These are phyloP conservation scores for Spiromastix sp. DNA, from an alignment of 2,329 filamentous ascomycete genomes.

Conservation along the genomic window DNA sequence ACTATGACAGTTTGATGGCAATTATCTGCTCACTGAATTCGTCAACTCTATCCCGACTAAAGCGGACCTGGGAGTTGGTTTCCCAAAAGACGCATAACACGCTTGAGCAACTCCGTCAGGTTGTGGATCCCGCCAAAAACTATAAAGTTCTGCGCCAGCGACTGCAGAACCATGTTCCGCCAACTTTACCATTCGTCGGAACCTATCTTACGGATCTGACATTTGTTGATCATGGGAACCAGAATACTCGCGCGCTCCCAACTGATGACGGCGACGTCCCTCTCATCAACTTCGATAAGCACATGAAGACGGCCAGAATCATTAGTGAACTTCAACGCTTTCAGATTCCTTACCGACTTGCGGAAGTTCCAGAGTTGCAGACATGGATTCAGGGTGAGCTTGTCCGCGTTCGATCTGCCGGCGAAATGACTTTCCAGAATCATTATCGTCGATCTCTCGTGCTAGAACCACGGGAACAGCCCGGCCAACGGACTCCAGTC, in stretches of 20 bases:
- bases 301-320: slow-evolving; percentile 86
- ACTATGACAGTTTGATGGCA: slow-evolving; percentile 94
- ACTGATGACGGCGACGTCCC: slow-evolving; percentile 53
- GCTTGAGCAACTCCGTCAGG: slow-evolving; percentile 66
- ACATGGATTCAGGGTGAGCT: slow-evolving; percentile 85
- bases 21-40: slow-evolving; percentile 92
- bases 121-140: slow-evolving; percentile 85
- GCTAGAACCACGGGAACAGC: slow-evolving; percentile 54
- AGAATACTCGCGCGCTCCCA: slow-evolving; percentile 66
- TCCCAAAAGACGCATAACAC: slow-evolving; percentile 72
- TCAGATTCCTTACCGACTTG: slow-evolving; percentile 81
- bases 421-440: slow-evolving; percentile 52
- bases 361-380: slow-evolving; percentile 77
- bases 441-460: slow-evolving; percentile 77
- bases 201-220: slow-evolving; percentile 95
- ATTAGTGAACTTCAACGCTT: slow-evolving; percentile 93
- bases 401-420: slow-evolving; percentile 57
- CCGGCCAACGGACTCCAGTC: slow-evolving; percentile 12
- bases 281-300: slow-evolving; percentile 97
- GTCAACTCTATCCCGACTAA: slow-evolving; percentile 78
- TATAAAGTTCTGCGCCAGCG: slow-evolving; percentile 76
- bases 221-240: slow-evolving; percentile 91
- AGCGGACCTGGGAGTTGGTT: slow-evolving; percentile 84
- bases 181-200: slow-evolving; percentile 89
- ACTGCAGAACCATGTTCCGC: slow-evolving; percentile 75